Evolutionary conservation across 2,329 filamentous ascomycete genomes (phyloP).

Genomic region (Xylaria arbuscula): DNA sequence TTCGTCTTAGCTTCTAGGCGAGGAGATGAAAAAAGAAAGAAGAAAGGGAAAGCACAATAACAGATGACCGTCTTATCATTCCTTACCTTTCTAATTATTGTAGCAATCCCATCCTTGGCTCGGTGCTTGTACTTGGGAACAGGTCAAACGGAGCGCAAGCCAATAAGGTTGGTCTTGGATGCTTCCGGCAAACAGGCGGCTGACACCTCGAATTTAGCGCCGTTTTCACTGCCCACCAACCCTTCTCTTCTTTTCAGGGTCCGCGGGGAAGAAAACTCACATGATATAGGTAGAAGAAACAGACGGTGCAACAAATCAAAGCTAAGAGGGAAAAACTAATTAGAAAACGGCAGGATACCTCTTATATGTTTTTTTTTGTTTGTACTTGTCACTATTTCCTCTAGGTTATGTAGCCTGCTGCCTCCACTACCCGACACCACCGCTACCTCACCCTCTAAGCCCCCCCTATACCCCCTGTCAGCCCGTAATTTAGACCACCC

Average conservation of each 20-base stretch:
- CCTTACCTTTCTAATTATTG: neutral
- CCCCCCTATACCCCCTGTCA: constrained; percentile 2
- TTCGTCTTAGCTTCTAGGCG: neutral
- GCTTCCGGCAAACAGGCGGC: constrained; percentile 25
- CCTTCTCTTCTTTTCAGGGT: too few species aligned
- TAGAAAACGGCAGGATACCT: too few species aligned
- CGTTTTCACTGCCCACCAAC: too few species aligned
- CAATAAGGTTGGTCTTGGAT: constrained; percentile 18
- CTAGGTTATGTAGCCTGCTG: too few species aligned
- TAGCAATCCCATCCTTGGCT: neutral
- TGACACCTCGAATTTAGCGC: too few species aligned
- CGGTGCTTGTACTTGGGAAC: neutral
- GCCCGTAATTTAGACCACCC: neutral
- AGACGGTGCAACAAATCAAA: too few species aligned
- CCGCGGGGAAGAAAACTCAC: too few species aligned
- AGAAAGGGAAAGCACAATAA: neutral
- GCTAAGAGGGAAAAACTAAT: too few species aligned
- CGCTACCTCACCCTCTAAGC: neutral
- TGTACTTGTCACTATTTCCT: too few species aligned
- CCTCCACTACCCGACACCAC: neutral
- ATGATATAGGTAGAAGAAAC: too few species aligned
- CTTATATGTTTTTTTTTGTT: too few species aligned
- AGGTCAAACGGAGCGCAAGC: constrained; percentile 11
- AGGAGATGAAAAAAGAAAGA: neutral
- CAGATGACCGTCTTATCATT: neutral